Percentiles rank a stretch among this genome's conserved stretches.
Evolutionary conservation across 2,329 filamentous ascomycete genomes (phyloP).

Genomic region (Claviceps sp.): DNA sequence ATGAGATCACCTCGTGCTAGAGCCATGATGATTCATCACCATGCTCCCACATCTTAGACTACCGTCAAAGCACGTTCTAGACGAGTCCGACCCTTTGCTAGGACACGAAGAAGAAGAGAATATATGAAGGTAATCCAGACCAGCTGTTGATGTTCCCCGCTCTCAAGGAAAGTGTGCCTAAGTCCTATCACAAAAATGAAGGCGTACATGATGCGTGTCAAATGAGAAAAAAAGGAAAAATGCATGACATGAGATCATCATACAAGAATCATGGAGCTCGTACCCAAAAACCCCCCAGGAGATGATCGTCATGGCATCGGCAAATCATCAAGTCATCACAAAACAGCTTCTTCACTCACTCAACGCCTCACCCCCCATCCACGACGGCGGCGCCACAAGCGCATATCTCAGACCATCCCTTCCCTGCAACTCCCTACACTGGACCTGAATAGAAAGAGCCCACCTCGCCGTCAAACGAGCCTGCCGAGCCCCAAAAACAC

Average conservation of each 20-base stretch:
- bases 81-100: background rate
- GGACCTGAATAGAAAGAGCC: slow-evolving; percentile 37
- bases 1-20: no score
- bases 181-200: background rate
- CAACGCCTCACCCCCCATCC: slow-evolving; percentile 12
- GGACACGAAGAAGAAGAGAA: background rate
- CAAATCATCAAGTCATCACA: background rate
- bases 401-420: slow-evolving; percentile 30
- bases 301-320: no score
- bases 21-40: no score
- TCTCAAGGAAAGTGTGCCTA: background rate
- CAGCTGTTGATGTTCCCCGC: background rate
- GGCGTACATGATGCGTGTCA: background rate
- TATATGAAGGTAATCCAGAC: background rate
- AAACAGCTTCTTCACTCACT: background rate
- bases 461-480: slow-evolving; percentile 34
- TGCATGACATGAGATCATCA: background rate
- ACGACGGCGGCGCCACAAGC: slow-evolving; percentile 17
- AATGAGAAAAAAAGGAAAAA: background rate
- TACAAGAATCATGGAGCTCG: no score
- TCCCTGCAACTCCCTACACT: slow-evolving; percentile 38
- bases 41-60: no score
- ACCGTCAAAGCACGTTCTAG: background rate
- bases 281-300: no score
- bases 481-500: slow-evolving; percentile 31